Evolutionary conservation across 805 yeast species (phyloP).

Genomic region (Saturnispora halmiae): DNA sequence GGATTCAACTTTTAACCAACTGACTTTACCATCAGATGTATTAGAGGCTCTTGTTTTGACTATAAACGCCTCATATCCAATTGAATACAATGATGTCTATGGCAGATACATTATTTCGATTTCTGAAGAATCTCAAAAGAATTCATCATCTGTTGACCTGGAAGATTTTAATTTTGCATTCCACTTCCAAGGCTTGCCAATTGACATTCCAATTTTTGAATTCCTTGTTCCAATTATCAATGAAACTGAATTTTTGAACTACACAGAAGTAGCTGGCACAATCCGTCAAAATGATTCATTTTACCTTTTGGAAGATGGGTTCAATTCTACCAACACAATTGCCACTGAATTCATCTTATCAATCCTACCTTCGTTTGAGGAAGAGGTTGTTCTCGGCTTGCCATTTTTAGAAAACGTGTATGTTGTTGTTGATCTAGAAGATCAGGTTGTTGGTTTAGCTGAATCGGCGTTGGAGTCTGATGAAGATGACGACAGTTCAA

Average conservation of each 20-base stretch:
- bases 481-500: not conserved
- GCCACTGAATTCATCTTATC: slow-evolving; percentile 7
- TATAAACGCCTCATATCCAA: slow-evolving; percentile 4
- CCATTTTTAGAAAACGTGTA: slow-evolving; percentile 31
- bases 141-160: not conserved
- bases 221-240: slow-evolving; percentile 9
- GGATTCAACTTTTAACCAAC: slow-evolving; percentile 5
- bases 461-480: not conserved
- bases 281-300: slow-evolving; percentile 8
- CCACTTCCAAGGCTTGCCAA: slow-evolving; percentile 43
- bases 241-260: slow-evolving; percentile 9
- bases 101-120: slow-evolving; percentile 8
- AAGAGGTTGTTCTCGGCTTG: slow-evolving; percentile 7
- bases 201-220: slow-evolving; percentile 35
- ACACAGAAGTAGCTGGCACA: not conserved
- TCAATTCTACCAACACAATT: not conserved
- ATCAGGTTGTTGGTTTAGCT: slow-evolving; percentile 35
- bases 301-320: not conserved
- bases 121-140: not conserved
- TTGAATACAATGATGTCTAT: slow-evolving; percentile 6
- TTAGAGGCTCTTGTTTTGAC: not conserved
- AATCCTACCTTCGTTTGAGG: slow-evolving; percentile 11
- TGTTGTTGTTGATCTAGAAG: slow-evolving; percentile 41
- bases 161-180: slow-evolving; percentile 25
- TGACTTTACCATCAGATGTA: slow-evolving; percentile 10